Base-by-base conservation (phyloP, 176 grass and related monocot genomes). In the Juncus inflexus region DNA sequence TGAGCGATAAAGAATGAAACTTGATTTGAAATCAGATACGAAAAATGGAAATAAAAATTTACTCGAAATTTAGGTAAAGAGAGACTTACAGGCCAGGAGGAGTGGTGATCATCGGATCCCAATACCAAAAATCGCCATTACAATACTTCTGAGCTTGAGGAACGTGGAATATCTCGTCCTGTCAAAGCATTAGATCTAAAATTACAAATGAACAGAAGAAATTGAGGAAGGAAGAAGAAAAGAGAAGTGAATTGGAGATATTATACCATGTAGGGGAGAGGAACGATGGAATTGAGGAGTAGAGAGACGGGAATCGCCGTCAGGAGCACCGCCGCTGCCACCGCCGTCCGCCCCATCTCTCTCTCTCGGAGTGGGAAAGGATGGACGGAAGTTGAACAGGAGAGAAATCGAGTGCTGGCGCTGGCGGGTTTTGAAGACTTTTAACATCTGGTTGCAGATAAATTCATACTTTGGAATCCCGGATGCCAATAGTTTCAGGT, bases 111-210 rank as follows among this genome's bases (percentile, higher is more conserved):
- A 88, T 96, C 74, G 87, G 84, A 79, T 96, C 81, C 84, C 91
- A 96, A 2, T 52, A 62, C 16, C 69, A 45, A 62, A 88, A 81
- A 63, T 96, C 81, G 50, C 82, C 79, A 35, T 14, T 55, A 50
- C 91, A 96, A 59, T 90, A 96, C 10, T 42, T 58, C 12, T 86
- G 91, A 9, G 71, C 91, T 62, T 96, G 87, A 42, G 84, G 87
- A 62, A 96, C 58, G 73, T 96, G 91, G 80, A 96, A 96, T 52
- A 96, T 96, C 87, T 96, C 91, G 69, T 96, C 91, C 91, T 96
- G 8, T 3, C 0, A 15, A 68, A 49, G 12, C 56, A 40, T 40
- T 3, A 9, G 40, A 41, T 60, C 71, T 47, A 55, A 15, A 69
- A 12, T 43, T 11, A 61, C 13, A 73, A 41, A 3, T 64, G 50